These are phyloP conservation scores for Fusarium algeriense DNA, from an alignment of 2,329 filamentous ascomycete species.

Conservation along the genomic window DNA sequence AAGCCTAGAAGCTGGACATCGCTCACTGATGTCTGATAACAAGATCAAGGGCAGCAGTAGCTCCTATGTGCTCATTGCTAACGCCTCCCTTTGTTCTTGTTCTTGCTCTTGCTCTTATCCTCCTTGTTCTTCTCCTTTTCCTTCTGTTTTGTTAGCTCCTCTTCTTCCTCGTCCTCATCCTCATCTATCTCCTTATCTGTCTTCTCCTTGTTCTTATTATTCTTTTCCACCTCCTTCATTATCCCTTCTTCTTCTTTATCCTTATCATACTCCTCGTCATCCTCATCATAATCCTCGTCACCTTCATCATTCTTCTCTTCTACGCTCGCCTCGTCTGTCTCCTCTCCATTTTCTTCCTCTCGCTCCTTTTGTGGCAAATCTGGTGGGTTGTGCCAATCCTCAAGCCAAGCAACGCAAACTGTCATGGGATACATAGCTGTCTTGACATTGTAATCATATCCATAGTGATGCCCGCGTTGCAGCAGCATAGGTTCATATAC, in stretches of 20 bases:
- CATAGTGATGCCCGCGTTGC: neutral
- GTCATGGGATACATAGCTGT: neutral
- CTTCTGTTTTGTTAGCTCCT: neutral
- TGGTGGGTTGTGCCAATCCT: neutral
- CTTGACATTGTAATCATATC: neutral
- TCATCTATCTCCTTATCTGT: neutral
- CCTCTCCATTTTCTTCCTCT: neutral
- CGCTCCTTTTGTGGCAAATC: neutral
- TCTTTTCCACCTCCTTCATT: neutral
- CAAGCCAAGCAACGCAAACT: neutral
- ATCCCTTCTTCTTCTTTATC: neutral
- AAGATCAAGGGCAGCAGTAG: accelerated
- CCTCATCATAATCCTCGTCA: neutral
- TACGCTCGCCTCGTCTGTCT: neutral
- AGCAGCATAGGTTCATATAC: neutral
- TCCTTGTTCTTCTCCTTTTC: neutral
- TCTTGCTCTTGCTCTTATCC: neutral
- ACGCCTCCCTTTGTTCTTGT: neutral
- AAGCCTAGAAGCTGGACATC: neutral
- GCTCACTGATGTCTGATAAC: neutral
- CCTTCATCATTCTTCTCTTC: neutral
- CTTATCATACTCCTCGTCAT: neutral
- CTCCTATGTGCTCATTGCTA: neutral
- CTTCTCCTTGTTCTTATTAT: neutral
- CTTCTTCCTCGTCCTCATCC: neutral